These are phyloP conservation scores for Cryptosporidium xiaoi DNA, from an alignment of 169 alveolate genomes.

Conservation along the genomic window DNA sequence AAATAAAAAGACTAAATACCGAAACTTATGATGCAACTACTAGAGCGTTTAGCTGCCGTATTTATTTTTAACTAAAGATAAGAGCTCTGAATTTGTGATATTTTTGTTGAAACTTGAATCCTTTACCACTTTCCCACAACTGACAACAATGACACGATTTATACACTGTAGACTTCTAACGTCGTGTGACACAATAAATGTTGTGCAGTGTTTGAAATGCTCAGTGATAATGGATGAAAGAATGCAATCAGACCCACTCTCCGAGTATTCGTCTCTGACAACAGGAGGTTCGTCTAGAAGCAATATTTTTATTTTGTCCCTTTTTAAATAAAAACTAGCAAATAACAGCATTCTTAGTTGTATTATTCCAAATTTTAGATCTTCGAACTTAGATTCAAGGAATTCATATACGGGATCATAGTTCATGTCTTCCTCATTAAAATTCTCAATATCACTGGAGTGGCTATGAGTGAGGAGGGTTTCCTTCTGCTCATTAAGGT, in stretches of 20 bases:
- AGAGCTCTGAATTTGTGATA: conserved; percentile 22
- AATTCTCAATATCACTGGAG: too few relatives aligned
- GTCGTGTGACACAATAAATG: conserved; percentile 59
- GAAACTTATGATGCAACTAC: neutral
- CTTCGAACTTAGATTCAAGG: neutral
- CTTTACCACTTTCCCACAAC: conserved; percentile 12
- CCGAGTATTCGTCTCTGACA: neutral
- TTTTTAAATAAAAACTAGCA: conserved; percentile 35
- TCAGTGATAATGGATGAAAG: conserved; percentile 25
- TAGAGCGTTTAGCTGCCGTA: neutral
- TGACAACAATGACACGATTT: conserved; percentile 19
- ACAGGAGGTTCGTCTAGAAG: conserved; percentile 73
- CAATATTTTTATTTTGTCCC: conserved; percentile 25
- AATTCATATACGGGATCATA: neutral
- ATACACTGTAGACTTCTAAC: conserved; percentile 34
- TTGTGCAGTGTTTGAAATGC: conserved; percentile 50
- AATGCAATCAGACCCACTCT: neutral
- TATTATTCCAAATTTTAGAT: conserved; percentile 12
- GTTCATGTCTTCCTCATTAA: neutral
- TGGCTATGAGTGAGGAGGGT: neutral
- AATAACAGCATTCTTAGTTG: conserved; percentile 68
- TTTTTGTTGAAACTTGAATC: conserved; percentile 14
- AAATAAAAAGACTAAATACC: too few relatives aligned
- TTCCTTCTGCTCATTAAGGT: neutral
- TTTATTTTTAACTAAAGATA: neutral